Evolutionary conservation across 441 rosid genomes (phyloP).

Genomic region (Populus trichocarpa): DNA sequence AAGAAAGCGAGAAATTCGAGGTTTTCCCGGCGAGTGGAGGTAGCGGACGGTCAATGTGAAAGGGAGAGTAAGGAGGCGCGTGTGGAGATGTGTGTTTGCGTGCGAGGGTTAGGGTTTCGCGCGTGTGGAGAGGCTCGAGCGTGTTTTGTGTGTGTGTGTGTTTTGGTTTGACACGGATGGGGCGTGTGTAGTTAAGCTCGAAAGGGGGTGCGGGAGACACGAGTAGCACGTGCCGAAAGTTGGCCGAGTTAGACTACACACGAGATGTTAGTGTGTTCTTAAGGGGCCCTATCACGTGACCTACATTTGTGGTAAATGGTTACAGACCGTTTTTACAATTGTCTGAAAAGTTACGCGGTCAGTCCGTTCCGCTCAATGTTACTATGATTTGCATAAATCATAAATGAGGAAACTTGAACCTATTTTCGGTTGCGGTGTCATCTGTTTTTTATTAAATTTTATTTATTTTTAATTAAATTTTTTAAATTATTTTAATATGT

Average conservation of each 20-base stretch:
- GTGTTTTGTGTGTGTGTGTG: constrained; percentile 48
- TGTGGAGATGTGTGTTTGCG: constrained; percentile 37
- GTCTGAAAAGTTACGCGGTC: neutral
- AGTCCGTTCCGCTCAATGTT: too few relatives aligned
- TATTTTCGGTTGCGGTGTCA: too few relatives aligned
- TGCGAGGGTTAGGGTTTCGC: constrained; percentile 61
- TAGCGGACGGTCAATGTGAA: constrained; percentile 28
- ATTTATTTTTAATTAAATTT: too few relatives aligned
- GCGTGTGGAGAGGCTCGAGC: constrained; percentile 64
- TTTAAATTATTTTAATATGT: too few relatives aligned
- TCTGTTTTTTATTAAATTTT: too few relatives aligned
- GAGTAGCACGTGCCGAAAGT: constrained; percentile 28
- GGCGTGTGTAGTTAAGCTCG: constrained; percentile 50
- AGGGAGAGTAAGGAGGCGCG: constrained; percentile 23
- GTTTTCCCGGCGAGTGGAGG: constrained; percentile 35
- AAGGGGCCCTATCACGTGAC: constrained; percentile 28
- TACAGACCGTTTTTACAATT: neutral
- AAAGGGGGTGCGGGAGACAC: constrained; percentile 29
- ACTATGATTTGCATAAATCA: too few relatives aligned
- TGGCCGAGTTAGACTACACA: constrained; percentile 19
- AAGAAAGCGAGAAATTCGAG: constrained; percentile 20
- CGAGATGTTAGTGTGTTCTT: constrained; percentile 22
- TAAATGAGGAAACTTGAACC: too few relatives aligned
- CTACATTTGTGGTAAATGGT: constrained; percentile 9
- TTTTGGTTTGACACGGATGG: constrained; percentile 62